Percentiles rank a stretch among this genome's conserved stretches.
phyloP scores from a whole-genome alignment of 257 asterid species.

The Handroanthus guayacan region DNA sequence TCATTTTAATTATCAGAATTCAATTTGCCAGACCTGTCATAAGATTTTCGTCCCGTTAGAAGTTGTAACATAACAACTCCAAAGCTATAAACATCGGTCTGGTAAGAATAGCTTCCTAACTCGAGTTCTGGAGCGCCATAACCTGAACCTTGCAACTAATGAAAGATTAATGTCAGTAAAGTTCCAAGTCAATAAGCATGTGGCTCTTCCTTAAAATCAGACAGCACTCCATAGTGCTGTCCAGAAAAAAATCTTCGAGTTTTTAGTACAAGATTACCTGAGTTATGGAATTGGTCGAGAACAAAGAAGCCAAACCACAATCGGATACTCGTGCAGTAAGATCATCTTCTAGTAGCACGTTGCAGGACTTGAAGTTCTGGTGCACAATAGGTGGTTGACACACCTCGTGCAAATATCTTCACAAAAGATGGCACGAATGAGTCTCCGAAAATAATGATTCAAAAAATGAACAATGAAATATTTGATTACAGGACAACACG shows the following conservation, averaged over 20 bases:
- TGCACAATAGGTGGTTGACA: conserved; percentile 75
- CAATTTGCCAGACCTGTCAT: conserved; percentile 66
- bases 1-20: background rate
- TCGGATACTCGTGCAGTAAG: conserved; percentile 73
- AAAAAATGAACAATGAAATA: background rate
- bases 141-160: conserved; percentile 85
- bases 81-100: conserved; percentile 93
- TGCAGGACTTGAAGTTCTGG: conserved; percentile 81
- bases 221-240: background rate
- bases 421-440: conserved; percentile 34
- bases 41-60: conserved; percentile 83
- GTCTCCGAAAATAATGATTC: conserved; percentile 23
- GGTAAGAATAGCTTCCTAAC: conserved; percentile 69
- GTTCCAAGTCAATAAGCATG: background rate
- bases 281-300: conserved; percentile 61
- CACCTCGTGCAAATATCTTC: conserved; percentile 89
- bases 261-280: conserved; percentile 49
- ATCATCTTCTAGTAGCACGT: conserved; percentile 74
- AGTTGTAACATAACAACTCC: conserved; percentile 91
- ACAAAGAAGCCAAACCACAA: conserved; percentile 78
- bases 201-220: background rate
- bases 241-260: background rate
- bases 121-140: conserved; percentile 96
- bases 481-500: background rate
- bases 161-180: conserved; percentile 35